phyloP scores from a whole-genome alignment of 768 basidiomycete genomes.

The Amanita brunnescens region DNA sequence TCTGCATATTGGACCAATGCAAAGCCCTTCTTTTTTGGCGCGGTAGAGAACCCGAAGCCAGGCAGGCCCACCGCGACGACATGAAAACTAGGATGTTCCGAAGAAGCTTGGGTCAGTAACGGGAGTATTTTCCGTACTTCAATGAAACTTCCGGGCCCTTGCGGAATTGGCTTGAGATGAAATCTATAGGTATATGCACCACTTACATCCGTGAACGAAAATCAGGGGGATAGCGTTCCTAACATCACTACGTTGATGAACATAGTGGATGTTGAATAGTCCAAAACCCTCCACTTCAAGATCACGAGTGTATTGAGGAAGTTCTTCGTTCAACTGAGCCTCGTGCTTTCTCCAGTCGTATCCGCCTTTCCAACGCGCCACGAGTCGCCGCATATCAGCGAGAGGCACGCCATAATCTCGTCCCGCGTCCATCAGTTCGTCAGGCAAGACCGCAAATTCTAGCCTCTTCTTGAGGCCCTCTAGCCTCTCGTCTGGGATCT shows the following conservation, averaged over 20 bases:
- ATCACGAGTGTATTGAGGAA: conserved; percentile 50
- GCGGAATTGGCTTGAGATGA: background rate
- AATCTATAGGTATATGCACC: background rate
- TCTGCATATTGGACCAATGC: conserved; percentile 40
- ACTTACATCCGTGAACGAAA: conserved; percentile 46
- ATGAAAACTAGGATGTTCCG: conserved; percentile 47
- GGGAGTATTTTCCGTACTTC: conserved; percentile 54
- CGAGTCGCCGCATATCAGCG: conserved; percentile 37
- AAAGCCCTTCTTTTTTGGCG: conserved; percentile 43
- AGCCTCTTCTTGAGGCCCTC: conserved; percentile 30
- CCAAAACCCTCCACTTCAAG: conserved; percentile 41
- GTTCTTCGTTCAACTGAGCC: conserved; percentile 34
- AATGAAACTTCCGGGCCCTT: conserved; percentile 53
- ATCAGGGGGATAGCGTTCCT: conserved; percentile 35
- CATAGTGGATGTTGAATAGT: conserved; percentile 42
- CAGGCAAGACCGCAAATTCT: conserved; percentile 29
- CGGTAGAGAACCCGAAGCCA: conserved; percentile 55
- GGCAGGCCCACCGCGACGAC: conserved; percentile 54
- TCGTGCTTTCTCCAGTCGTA: conserved; percentile 52
- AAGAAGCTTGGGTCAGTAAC: conserved; percentile 32
- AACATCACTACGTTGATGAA: conserved; percentile 41
- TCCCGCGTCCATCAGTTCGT: conserved; percentile 29
- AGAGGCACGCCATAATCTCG: conserved; percentile 41
- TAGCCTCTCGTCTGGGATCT: conserved; percentile 28
- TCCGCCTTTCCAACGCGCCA: conserved; percentile 36